Evolutionary conservation across 208 protist genomes (phyloP).

Genomic region (Trypanosoma theileri): DNA sequence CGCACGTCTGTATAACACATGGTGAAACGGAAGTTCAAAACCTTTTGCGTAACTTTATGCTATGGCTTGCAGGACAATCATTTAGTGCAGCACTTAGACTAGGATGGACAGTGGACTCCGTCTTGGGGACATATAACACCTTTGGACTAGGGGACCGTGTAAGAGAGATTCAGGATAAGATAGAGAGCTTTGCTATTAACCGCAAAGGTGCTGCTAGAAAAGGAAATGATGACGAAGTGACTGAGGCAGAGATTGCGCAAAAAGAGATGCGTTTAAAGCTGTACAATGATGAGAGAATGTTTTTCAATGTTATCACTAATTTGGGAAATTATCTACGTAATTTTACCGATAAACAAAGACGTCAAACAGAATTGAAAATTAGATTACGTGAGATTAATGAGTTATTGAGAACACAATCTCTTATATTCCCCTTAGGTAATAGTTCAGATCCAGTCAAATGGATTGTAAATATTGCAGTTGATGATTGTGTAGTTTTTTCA

Average conservation of each 20-base stretch:
- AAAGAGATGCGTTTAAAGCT: conserved; percentile 83
- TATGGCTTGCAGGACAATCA: conserved; percentile 72
- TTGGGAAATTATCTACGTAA: conserved; percentile 70
- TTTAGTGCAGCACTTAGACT: conserved; percentile 72
- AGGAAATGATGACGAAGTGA: conserved; percentile 12
- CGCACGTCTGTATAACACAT: conserved; percentile 78
- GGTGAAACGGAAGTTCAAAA: conserved; percentile 47
- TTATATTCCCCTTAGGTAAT: conserved; percentile 74
- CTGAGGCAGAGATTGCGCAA: conserved; percentile 49
- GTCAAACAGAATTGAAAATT: conserved; percentile 74
- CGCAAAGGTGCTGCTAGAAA: conserved; percentile 14
- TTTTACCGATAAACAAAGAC: conserved; percentile 58
- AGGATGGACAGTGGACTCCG: conserved; percentile 75
- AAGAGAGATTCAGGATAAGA: conserved; percentile 75
- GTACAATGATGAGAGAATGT: conserved; percentile 81
- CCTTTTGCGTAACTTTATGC: conserved; percentile 64
- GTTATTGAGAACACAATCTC: conserved; percentile 42
- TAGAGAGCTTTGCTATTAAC: conserved; percentile 90
- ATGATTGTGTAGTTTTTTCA: conserved; percentile 89
- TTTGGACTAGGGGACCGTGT: conserved; percentile 57
- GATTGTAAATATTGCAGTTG: conserved; percentile 86
- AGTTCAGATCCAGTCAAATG: conserved; percentile 70
- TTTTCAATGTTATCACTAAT: conserved; percentile 72
- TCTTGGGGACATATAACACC: conserved; percentile 43
- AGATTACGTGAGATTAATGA: conserved; percentile 64